Evolutionary conservation across 2,329 filamentous ascomycete species (phyloP).

Genomic region (Fusarium sp.): DNA sequence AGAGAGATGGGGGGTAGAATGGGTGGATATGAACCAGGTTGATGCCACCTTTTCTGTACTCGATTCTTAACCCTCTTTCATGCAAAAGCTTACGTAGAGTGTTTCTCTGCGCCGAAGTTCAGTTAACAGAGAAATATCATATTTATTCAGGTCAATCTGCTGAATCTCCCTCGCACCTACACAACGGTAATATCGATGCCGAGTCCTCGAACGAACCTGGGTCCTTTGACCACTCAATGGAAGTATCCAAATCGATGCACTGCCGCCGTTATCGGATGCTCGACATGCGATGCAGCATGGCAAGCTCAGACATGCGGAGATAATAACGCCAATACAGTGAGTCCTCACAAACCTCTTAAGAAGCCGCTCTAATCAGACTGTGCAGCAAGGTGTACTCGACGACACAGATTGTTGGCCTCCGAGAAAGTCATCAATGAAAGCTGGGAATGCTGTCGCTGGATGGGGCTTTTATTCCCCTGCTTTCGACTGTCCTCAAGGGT

Average conservation of each 20-base stretch:
- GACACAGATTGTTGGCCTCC: not conserved
- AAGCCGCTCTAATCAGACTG: not conserved
- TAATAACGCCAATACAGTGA: not conserved
- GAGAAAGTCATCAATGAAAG: not conserved
- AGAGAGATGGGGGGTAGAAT: no score
- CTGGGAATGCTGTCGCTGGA: not conserved
- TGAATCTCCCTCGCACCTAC: no score
- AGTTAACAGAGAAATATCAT: no score
- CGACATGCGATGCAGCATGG: not conserved
- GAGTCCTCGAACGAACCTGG: not conserved
- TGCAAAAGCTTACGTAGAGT: no score
- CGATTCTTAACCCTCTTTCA: no score
- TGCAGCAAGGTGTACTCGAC: not conserved
- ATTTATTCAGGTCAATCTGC: no score
- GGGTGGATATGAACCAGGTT: no score
- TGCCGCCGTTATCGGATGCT: not conserved
- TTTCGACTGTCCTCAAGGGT: not conserved
- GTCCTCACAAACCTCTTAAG: not conserved
- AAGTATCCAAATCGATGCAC: not conserved
- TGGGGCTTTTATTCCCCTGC: not conserved
- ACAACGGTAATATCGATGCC: no score
- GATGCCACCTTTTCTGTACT: no score
- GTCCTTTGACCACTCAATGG: conserved; percentile 1
- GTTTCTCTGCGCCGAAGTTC: no score
- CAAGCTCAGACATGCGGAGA: not conserved